Evolutionary conservation across 2,329 filamentous ascomycete genomes (phyloP), one percentile per base, ranked within the genome.

Genomic region (Colletotrichum paranaense): DNA sequence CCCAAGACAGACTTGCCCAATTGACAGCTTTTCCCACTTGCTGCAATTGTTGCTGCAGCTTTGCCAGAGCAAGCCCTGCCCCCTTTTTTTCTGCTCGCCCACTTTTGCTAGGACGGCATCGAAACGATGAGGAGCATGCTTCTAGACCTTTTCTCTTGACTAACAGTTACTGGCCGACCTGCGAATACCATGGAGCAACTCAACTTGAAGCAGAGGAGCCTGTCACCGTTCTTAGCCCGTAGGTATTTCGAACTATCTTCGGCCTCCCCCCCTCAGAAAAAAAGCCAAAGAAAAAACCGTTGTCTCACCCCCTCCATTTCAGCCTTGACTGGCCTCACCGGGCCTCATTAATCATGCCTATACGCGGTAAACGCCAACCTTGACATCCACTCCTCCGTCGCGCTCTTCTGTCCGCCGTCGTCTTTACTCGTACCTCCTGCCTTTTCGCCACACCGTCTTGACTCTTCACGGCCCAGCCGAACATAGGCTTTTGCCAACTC

Each of bases 91-190:
- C 56, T 71, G 68, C 62, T 46, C 68, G 46, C 46, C 42, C 19
- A 66, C 67, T 16, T 56, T 46, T 46, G 42, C 55, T 24, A 42
- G 60, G 67, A 69, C 67, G 67, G 62, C 32, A 12, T 28, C 38
- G 67, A 28, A 30, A 42, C 32, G 63, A 57, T 57, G 56, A 49
- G 62, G 68, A 67, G 68, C 62, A 52, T 71, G 63, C 68, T 71
- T 71, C 68, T 67, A 71, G 68, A 71, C 63, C 56, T 67, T 26
- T 71, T 71, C 63, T 49, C 57, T 24, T 24, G 32, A 35, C 32
- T 42, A 22, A 32, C 63, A 46, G 32, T 62, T 60, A 42, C 38
- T 62, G 55, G 28, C 38, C 14, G 32, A 22, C 58, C 52, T 30
- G 30, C 35, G 12, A 30, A 30, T 19, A 19, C 52, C 52, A 58